These are phyloP conservation scores for Hysterangium stoloniferum DNA, from an alignment of 768 basidiomycete genomes.

Conservation along the genomic window DNA sequence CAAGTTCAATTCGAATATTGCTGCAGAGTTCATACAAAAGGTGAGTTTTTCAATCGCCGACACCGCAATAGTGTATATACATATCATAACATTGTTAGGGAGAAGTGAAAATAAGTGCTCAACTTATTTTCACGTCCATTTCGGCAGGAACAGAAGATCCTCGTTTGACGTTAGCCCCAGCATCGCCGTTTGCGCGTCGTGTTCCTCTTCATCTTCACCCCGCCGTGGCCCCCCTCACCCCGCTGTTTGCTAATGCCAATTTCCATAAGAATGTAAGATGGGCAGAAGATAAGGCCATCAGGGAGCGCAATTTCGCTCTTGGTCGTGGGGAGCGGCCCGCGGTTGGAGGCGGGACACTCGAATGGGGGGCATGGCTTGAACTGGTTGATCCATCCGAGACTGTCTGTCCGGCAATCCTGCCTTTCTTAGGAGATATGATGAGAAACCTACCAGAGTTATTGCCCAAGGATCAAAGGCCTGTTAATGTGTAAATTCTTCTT, in stretches of 20 bases:
- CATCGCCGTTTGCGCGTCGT: conserved; percentile 53
- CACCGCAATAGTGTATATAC: not conserved
- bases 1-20: conserved; percentile 47
- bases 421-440: conserved; percentile 52
- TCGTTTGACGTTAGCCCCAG: conserved; percentile 31
- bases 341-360: conserved; percentile 45
- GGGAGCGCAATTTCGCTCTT: conserved; percentile 30
- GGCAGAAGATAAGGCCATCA: conserved; percentile 35
- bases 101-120: conserved; percentile 38
- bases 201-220: conserved; percentile 50
- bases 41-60: conserved; percentile 25
- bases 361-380: conserved; percentile 54
- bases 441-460: conserved; percentile 38
- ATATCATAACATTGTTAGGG: conserved; percentile 25
- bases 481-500: not conserved
- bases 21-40: conserved; percentile 51
- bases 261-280: conserved; percentile 29
- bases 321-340: conserved; percentile 31
- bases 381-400: conserved; percentile 35
- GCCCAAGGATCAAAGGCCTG: conserved; percentile 30
- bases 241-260: conserved; percentile 25
- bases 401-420: conserved; percentile 40
- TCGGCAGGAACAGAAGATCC: conserved; percentile 23
- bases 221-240: conserved; percentile 25
- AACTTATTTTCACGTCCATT: conserved; percentile 50